Base-by-base conservation (phyloP, 345 rosid species). In the Draba incana region DNA sequence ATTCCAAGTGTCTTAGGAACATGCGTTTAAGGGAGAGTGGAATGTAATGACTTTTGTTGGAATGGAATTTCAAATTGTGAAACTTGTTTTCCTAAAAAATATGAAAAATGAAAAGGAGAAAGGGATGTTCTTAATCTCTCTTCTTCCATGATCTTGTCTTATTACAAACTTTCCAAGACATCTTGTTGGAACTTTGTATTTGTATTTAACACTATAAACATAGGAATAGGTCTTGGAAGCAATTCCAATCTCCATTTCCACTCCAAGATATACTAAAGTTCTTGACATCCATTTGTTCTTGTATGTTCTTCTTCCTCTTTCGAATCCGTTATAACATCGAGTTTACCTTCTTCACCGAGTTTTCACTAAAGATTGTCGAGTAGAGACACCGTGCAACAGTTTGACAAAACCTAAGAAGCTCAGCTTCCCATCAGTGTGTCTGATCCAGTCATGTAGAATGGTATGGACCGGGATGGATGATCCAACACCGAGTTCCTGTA, bases 401-500 rank as follows among this genome's bases (percentile, higher is more conserved):
- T 92, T 94, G 56, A 92, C 82, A 69, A 86, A 94, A 8, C 99
- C 98, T 13, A 82, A 89, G 80, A 89, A 92, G 77, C 99, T 95
- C 46, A 95, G 87, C 81, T 95, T 89, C 75, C 99, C 98, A 64
- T 95, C 99, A 0, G 82, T 68, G 68, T 89, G 97, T 57, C 98
- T 81, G 61, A 94, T 80, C 98, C 99, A 94, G 66, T 94, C 99
- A 41, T 85, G 82, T 46, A 95, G 88, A 74, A 92, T 96, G 4
- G 86, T 84, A 43, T 91, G 97, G 41, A 92, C 90, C 4, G 99
- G 99, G 41, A 95, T 79, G 0, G 97, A 81, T 44, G 98, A 96
- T 43, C 89, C 90, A 56, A 94, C 93, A 8, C 99, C 99, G 33
- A 95, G 97, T 80, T 95, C 99, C 99, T 95, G 37, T 6, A 33